A percentile compares a stretch with the other conserved stretches of the same genome.
phyloP scores from a whole-genome alignment of 108 stramenopile species.

The Pseudonitzschia multiseries region DNA sequence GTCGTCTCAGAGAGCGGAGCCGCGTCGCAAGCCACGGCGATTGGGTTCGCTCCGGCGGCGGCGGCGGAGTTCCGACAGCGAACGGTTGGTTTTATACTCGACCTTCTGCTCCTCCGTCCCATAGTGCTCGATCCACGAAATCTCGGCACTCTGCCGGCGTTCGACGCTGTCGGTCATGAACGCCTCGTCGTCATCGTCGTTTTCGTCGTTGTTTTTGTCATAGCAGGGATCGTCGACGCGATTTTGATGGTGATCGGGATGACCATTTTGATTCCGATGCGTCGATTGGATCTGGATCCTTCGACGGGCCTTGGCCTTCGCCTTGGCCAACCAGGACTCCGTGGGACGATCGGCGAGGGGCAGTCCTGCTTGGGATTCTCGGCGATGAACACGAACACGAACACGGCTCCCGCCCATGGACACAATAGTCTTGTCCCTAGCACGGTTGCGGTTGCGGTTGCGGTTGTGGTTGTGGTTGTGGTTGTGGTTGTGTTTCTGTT shows the following conservation, averaged over 20 bases:
- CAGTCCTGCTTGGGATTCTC: no score
- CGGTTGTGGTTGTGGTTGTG: no score
- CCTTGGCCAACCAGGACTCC: not conserved
- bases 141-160: not conserved
- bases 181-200: not conserved
- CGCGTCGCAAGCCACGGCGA: not conserved
- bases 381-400: no score
- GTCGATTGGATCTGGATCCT: not conserved
- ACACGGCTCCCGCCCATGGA: no score
- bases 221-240: not conserved
- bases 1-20: not conserved
- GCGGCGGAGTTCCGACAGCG: no score
- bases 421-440: no score
- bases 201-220: no score
- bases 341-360: not conserved
- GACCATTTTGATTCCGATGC: not conserved
- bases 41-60: no score
- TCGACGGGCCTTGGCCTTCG: not conserved
- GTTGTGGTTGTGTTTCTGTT: no score
- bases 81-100: not conserved
- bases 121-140: not conserved
- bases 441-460: no score
- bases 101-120: not conserved
- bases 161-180: slow-evolving; percentile 7
- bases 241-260: not conserved